Conservation (phyloP, 139 green algal species). For the Micractinium conductrix region DNA sequence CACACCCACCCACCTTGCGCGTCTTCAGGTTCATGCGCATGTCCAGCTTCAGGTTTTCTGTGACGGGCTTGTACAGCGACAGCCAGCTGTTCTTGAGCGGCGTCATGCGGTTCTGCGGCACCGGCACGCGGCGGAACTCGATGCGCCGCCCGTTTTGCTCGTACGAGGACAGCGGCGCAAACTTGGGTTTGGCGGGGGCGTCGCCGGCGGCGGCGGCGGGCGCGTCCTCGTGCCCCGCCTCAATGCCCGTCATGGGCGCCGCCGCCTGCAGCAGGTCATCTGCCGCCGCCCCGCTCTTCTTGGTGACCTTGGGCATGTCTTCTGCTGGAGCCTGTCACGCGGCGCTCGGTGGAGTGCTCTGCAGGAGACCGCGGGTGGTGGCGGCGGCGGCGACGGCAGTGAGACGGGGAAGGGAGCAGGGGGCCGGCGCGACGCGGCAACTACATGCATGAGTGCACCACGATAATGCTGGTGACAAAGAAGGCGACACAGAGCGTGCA, state of each 20-base stretch:
- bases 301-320: slow-evolving; percentile 73
- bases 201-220: neutral
- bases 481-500: no score
- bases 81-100: slow-evolving; percentile 97
- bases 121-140: slow-evolving; percentile 84
- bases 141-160: slow-evolving; percentile 72
- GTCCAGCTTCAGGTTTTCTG: slow-evolving; percentile 97
- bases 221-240: slow-evolving; percentile 37
- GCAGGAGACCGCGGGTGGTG: no score
- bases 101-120: slow-evolving; percentile 95
- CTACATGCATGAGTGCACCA: no score
- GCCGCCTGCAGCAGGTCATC: slow-evolving; percentile 48
- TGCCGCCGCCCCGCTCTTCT: slow-evolving; percentile 39
- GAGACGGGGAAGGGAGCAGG: no score
- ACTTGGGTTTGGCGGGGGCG: slow-evolving; percentile 63
- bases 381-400: no score
- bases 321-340: no score
- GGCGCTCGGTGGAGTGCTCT: no score
- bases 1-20: slow-evolving; percentile 80
- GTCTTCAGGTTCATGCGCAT: slow-evolving; percentile 99
- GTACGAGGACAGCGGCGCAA: slow-evolving; percentile 65
- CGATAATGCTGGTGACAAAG: no score
- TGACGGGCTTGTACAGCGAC: slow-evolving; percentile 95
- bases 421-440: no score
- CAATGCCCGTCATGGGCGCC: slow-evolving; percentile 35